These are phyloP conservation scores for Clavispora santaluciae DNA, from an alignment of 805 yeast genomes.

Conservation along the genomic window DNA sequence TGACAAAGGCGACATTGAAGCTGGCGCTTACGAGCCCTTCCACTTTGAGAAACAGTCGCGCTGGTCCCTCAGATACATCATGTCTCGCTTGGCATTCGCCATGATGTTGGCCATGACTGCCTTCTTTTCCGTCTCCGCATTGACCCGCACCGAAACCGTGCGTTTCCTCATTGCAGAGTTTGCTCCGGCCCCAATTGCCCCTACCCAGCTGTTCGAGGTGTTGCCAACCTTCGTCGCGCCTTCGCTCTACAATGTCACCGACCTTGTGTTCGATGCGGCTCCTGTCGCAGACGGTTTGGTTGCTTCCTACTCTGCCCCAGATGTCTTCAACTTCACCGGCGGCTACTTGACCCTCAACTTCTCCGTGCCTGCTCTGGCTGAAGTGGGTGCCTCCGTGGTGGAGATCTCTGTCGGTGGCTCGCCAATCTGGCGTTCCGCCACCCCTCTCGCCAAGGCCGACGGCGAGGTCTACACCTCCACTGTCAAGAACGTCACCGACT, in stretches of 20 bases:
- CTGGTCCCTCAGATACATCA: neutral
- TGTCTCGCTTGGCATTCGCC: neutral
- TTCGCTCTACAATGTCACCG: conserved; percentile 4
- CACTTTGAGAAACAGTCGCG: neutral
- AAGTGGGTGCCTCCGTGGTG: conserved; percentile 12
- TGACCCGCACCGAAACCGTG: neutral
- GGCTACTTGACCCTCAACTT: conserved; percentile 24
- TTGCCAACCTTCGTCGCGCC: conserved; percentile 7
- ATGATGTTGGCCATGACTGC: neutral
- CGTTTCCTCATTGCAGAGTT: neutral
- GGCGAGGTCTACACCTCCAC: conserved; percentile 18
- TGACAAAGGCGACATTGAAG: neutral
- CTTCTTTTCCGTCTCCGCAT: neutral
- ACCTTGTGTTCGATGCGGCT: neutral
- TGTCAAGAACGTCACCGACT: conserved; percentile 22
- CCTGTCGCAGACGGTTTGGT: conserved; percentile 8
- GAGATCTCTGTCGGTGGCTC: conserved; percentile 20
- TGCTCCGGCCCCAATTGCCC: conserved; percentile 4
- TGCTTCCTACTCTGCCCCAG: conserved; percentile 3
- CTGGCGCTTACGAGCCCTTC: conserved; percentile 1
- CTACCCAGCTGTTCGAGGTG: conserved; percentile 14
- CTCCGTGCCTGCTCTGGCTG: conserved; percentile 16
- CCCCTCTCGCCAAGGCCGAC: conserved; percentile 16
- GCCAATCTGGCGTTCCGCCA: conserved; percentile 26
- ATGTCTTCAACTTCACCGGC: conserved; percentile 21